Evolutionary conservation across 1,139 yeast species (phyloP).

Genomic region (Sugiyamaella neomexicana): DNA sequence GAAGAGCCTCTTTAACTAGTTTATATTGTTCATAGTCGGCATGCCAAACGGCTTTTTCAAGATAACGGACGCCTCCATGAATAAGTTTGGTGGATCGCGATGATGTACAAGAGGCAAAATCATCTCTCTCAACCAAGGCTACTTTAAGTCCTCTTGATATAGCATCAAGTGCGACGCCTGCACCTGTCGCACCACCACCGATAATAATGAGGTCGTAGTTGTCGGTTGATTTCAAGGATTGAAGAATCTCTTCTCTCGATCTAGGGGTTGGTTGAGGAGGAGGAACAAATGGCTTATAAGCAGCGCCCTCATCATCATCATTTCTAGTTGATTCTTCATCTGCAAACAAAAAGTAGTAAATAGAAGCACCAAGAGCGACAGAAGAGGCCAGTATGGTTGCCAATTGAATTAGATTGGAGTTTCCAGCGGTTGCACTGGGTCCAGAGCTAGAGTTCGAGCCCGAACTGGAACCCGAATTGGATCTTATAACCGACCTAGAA

Average conservation of each 20-base stretch:
- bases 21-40: conserved; percentile 88
- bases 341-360: conserved; percentile 6
- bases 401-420: conserved; percentile 4
- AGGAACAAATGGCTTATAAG: conserved; percentile 23
- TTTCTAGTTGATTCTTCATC: conserved; percentile 12
- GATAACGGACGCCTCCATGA: conserved; percentile 94
- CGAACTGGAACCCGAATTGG: background rate
- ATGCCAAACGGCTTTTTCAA: conserved; percentile 88
- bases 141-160: conserved; percentile 88
- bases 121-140: conserved; percentile 80
- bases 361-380: conserved; percentile 9
- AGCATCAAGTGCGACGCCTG: conserved; percentile 93
- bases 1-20: conserved; percentile 89
- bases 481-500: background rate
- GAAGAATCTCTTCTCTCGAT: conserved; percentile 30
- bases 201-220: conserved; percentile 74
- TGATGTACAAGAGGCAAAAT: conserved; percentile 90
- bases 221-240: conserved; percentile 26
- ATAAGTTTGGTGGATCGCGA: conserved; percentile 97
- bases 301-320: conserved; percentile 5
- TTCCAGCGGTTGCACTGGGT: background rate
- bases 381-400: conserved; percentile 3
- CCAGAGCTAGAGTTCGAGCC: background rate
- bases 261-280: conserved; percentile 28
- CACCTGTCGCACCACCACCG: conserved; percentile 97